Base-by-base conservation (phyloP, 345 rosid species). In the Pelargonium nanum region DNA sequence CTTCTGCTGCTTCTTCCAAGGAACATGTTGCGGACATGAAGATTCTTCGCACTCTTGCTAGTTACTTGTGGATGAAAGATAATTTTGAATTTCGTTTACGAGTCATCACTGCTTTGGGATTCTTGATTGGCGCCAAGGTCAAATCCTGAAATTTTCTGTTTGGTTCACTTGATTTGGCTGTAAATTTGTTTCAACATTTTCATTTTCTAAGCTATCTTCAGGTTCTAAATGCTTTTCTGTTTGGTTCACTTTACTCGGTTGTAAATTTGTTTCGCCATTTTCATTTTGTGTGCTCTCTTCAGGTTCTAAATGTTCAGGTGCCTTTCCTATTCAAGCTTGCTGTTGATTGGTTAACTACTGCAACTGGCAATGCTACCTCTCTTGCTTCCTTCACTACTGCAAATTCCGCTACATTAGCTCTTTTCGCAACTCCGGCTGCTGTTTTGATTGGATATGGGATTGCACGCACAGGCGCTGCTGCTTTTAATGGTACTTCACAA, bases 271-370 rank as follows among this genome's bases (percentile, higher is more conserved):
- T 19, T 15, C 24, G 51, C 40, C 34, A 16, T 59, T 26, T 26
- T 23, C 10, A 22, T 26, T 19, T 58, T n/a, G n/a, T n/a, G n/a
- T n/a, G n/a, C n/a, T n/a, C 21, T 6, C 23, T 24, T 19, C 60
- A 68, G 71, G 72, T 69, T 56, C 70, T 70, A 40, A 90, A 93
- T 57, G 96, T 93, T 19, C 99, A 90, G 72, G 99, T 93, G 21
- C 97, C 97, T 60, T 93, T 89, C 73, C 84, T 93, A 26, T 93
- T 93, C 72, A 90, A 89, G 75, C 76, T 83, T 16, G 97, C 99
- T 57, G 91, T 94, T 71, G 97, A 90, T 75, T 90, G 97, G 92
- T 70, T 94, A 67, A 83, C 77, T 65, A 63, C 81, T 23, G 81
- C 90, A 23, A 68, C 86, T 5, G 83, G 83, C 28, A 80, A 70